Conservation (phyloP, 1,284 basidiomycete species). For the Melanopsichium pennsylvanicum region DNA sequence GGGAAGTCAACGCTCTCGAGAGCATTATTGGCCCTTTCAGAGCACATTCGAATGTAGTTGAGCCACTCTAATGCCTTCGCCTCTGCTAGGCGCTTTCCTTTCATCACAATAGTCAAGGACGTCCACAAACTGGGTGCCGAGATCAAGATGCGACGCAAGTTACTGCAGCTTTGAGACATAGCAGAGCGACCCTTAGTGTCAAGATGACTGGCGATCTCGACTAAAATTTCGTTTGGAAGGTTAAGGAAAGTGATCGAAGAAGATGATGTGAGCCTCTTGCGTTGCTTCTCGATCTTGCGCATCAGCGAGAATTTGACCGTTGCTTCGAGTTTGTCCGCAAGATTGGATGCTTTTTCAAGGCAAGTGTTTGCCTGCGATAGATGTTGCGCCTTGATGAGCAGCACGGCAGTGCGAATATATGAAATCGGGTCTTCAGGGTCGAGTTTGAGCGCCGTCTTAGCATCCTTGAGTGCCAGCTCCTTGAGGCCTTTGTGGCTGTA, state of each 20-base stretch:
- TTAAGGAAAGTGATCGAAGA: neutral
- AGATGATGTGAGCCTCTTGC: neutral
- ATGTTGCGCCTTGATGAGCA: slow-evolving; percentile 11
- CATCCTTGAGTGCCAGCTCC: slow-evolving; percentile 29
- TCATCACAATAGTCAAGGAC: neutral
- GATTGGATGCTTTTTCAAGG: slow-evolving; percentile 10
- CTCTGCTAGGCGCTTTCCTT: neutral
- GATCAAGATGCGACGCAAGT: slow-evolving; percentile 8
- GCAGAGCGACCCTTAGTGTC: neutral
- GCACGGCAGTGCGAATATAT: slow-evolving; percentile 21
- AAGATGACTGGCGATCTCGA: slow-evolving; percentile 11
- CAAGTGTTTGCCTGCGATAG: slow-evolving; percentile 9
- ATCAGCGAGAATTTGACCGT: neutral
- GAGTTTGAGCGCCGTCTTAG: slow-evolving; percentile 25
- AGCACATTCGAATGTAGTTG: slow-evolving; percentile 2
- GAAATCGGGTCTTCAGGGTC: slow-evolving; percentile 18
- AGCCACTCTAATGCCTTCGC: slow-evolving; percentile 2
- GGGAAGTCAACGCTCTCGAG: slow-evolving; percentile 9
- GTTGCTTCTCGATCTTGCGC: slow-evolving; percentile 20
- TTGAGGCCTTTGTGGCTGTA: slow-evolving; percentile 6
- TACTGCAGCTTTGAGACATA: slow-evolving; percentile 16
- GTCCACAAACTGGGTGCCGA: slow-evolving; percentile 8
- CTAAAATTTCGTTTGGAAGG: slow-evolving; percentile 17
- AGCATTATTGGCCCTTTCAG: slow-evolving; percentile 1
- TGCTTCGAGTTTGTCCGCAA: slow-evolving; percentile 1